Percentiles rank a stretch among this genome's conserved stretches.
phyloP scores from a whole-genome alignment of 768 basidiomycete genomes.

The Coprinopsis marcescibilis region DNA sequence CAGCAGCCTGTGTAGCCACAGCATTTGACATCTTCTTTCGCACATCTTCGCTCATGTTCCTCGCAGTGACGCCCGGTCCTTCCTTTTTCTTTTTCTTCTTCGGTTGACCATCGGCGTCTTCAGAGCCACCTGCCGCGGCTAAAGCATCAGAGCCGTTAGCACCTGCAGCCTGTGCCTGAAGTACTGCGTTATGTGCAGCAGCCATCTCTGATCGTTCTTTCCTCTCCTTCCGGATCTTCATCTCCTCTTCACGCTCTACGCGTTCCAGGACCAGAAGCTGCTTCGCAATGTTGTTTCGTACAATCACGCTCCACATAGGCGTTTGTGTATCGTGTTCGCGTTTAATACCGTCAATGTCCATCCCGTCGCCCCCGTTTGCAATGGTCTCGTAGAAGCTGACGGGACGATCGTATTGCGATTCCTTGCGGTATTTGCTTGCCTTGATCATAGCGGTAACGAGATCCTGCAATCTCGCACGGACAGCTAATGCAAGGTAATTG shows the following conservation, averaged over 20 bases:
- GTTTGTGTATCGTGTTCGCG: constrained; percentile 14
- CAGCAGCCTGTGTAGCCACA: constrained; percentile 85
- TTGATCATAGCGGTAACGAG: constrained; percentile 62
- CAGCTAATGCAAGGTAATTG: constrained; percentile 73
- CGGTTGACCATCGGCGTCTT: constrained; percentile 37
- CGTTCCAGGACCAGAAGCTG: constrained; percentile 72
- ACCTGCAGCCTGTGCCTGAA: constrained; percentile 7
- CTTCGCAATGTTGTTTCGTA: constrained; percentile 76
- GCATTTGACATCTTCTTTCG: constrained; percentile 90
- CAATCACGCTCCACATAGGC: constrained; percentile 79
- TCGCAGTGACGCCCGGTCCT: constrained; percentile 75
- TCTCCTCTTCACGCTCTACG: constrained; percentile 81
- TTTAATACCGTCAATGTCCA: constrained; percentile 21
- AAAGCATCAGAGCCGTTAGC: constrained; percentile 21
- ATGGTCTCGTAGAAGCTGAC: constrained; percentile 50
- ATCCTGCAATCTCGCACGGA: constrained; percentile 68
- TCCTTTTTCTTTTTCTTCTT: constrained; percentile 84
- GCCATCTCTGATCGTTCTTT: constrained; percentile 72
- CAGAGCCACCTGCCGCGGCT: constrained; percentile 22
- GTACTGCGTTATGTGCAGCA: constrained; percentile 55
- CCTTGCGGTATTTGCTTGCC: constrained; percentile 63
- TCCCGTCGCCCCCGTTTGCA: constrained; percentile 21
- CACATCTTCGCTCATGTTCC: constrained; percentile 89
- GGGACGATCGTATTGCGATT: constrained; percentile 62
- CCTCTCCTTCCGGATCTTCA: constrained; percentile 63